Evolutionary conservation across 352 stramenopile genomes (phyloP).

Genomic region (Globisporangium carolinianum): DNA sequence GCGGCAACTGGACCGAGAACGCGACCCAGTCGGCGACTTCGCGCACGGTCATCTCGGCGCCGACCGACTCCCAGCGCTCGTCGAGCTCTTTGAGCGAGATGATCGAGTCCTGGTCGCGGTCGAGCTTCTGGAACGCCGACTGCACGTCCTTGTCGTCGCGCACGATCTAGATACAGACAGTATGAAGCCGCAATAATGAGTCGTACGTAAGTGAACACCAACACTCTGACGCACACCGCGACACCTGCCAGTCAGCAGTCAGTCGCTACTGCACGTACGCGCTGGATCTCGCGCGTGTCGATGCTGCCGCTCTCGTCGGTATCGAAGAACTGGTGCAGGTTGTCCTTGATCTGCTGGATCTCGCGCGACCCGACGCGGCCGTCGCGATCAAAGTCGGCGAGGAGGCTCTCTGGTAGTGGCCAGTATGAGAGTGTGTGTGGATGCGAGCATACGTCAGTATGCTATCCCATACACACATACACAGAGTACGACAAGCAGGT

Average conservation of each 20-base stretch:
- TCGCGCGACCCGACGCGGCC: slow-evolving; percentile 63
- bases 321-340: slow-evolving; percentile 75
- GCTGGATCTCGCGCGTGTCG: slow-evolving; percentile 67
- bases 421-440: no score
- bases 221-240: no score
- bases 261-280: slow-evolving; percentile 13
- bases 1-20: slow-evolving; percentile 71
- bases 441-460: no score
- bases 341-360: slow-evolving; percentile 79
- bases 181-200: background rate
- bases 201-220: background rate
- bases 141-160: slow-evolving; percentile 59
- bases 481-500: background rate
- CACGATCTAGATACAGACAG: slow-evolving; percentile 22
- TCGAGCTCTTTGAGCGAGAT: slow-evolving; percentile 82
- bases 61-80: slow-evolving; percentile 68
- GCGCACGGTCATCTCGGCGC: slow-evolving; percentile 80
- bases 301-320: slow-evolving; percentile 69
- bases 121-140: slow-evolving; percentile 66
- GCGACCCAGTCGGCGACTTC: slow-evolving; percentile 81
- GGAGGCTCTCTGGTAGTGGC: slow-evolving; percentile 42
- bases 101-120: slow-evolving; percentile 69
- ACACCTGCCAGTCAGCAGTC: no score
- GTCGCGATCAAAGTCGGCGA: slow-evolving; percentile 79
- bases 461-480: background rate